These are phyloP conservation scores for Coemansia pectinata DNA, from an alignment of 192 early-diverging fungal genomes.

Conservation along the genomic window DNA sequence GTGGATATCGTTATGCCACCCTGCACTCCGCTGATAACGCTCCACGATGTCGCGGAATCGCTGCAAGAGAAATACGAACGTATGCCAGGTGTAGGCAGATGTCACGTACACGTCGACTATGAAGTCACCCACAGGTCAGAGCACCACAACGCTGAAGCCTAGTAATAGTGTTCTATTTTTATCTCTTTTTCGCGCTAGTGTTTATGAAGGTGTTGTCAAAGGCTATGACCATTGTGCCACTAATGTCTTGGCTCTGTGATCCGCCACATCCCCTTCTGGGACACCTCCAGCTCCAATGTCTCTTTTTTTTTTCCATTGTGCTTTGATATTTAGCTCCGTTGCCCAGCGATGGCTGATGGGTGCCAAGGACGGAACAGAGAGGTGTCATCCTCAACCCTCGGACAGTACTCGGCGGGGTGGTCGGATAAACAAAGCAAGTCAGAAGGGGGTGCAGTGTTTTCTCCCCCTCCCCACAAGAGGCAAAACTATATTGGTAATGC, in stretches of 20 bases:
- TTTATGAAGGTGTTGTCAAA: not conserved
- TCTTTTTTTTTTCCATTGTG: not conserved
- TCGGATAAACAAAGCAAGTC: not conserved
- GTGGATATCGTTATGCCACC: constrained; percentile 94
- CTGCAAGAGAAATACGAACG: constrained; percentile 88
- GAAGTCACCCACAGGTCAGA: constrained; percentile 84
- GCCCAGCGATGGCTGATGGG: not conserved
- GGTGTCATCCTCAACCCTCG: not conserved
- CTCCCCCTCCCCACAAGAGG: not conserved
- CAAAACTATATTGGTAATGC: not conserved
- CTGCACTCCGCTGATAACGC: constrained; percentile 70
- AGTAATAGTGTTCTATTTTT: not conserved
- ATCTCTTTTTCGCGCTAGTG: not conserved
- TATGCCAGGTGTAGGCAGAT: constrained; percentile 83
- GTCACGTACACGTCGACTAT: constrained; percentile 95
- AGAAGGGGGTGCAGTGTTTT: not conserved
- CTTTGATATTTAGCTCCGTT: not conserved
- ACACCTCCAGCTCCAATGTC: not conserved
- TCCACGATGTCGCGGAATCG: constrained; percentile 93
- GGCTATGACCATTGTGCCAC: not conserved
- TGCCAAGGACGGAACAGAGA: not conserved
- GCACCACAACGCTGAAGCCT: constrained; percentile 56
- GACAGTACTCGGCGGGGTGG: not conserved
- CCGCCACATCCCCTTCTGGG: not conserved
- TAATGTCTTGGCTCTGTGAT: not conserved